Evolutionary conservation across 129 eudicot species (phyloP).

Genomic region (Artemisia annua): DNA sequence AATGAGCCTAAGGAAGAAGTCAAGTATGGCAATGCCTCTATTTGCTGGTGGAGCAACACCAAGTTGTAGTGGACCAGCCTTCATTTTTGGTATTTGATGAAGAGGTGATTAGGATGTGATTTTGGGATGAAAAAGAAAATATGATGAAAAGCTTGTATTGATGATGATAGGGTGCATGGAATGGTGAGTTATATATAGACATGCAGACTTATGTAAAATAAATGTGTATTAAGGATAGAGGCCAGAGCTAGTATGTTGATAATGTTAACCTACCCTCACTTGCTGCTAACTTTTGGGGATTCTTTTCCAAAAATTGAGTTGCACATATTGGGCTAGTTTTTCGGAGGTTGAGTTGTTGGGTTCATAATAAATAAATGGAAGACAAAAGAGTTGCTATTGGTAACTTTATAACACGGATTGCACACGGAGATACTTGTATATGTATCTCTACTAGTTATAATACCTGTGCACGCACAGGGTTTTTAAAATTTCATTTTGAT

Average conservation of each 20-base stretch:
- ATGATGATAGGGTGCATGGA: slow-evolving; percentile 25
- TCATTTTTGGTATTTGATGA: slow-evolving; percentile 36
- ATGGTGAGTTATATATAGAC: slow-evolving; percentile 24
- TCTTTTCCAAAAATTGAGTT: slow-evolving; percentile 16
- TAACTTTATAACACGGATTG: slow-evolving; percentile 24
- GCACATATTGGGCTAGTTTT: neutral
- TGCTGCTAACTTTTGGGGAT: neutral
- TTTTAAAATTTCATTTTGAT: no score
- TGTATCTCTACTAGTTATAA: neutral
- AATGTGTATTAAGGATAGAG: neutral
- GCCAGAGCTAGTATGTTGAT: slow-evolving; percentile 13
- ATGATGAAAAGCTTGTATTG: neutral
- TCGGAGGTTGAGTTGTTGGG: slow-evolving; percentile 24
- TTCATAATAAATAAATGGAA: neutral
- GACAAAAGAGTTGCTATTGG: slow-evolving; percentile 12
- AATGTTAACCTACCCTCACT: slow-evolving; percentile 33
- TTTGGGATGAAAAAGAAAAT: neutral
- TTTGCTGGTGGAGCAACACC: slow-evolving; percentile 48
- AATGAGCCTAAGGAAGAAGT: slow-evolving; percentile 52
- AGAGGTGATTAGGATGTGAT: neutral
- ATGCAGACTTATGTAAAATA: slow-evolving; percentile 8
- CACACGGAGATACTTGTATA: neutral
- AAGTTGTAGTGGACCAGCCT: slow-evolving; percentile 41
- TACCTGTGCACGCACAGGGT: no score
- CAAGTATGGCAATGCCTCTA: slow-evolving; percentile 49